Percentiles rank a stretch among this genome's conserved stretches.
Conservation (phyloP, 805 yeast genomes). For the Barnettozyma californica region DNA sequence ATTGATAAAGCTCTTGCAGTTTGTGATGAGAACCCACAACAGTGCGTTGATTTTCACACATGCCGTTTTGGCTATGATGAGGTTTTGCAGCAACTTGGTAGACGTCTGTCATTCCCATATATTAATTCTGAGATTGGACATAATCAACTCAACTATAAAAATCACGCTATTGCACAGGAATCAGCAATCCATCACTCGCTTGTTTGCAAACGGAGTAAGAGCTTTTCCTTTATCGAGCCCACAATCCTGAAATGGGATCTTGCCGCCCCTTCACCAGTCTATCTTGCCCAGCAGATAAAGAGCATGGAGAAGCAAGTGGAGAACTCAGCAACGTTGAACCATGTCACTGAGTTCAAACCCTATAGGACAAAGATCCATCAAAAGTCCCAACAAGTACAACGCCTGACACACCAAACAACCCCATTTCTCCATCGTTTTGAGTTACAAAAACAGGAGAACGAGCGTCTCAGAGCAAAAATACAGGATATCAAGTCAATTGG, state of each 20-base stretch:
- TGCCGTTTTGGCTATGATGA: slow-evolving; percentile 6
- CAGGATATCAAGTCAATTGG: slow-evolving; percentile 49
- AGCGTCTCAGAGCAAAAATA: slow-evolving; percentile 34
- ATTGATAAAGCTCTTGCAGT: background rate
- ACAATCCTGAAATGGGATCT: slow-evolving; percentile 10
- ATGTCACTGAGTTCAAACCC: background rate
- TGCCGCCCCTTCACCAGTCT: slow-evolving; percentile 9
- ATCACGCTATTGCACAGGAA: slow-evolving; percentile 15
- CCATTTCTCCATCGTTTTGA: slow-evolving; percentile 21
- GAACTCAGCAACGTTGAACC: background rate
- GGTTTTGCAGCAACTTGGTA: slow-evolving; percentile 22
- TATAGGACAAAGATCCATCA: background rate
- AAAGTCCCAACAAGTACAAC: slow-evolving; percentile 3
- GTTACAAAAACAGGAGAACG: slow-evolving; percentile 20
- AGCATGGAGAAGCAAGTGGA: slow-evolving; percentile 3
- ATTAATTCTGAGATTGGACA: slow-evolving; percentile 29
- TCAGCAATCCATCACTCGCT: slow-evolving; percentile 1
- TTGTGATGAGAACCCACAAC: background rate
- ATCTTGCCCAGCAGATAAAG: slow-evolving; percentile 12
- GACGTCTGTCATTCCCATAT: slow-evolving; percentile 38
- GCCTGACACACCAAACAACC: slow-evolving; percentile 12
- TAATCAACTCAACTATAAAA: slow-evolving; percentile 23
- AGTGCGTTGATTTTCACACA: background rate
- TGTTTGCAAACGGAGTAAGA: slow-evolving; percentile 28
- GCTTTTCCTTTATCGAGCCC: slow-evolving; percentile 31